These are phyloP conservation scores for Nakaseomyces bracarensis DNA, from an alignment of 1,139 yeast genomes.

Conservation along the genomic window DNA sequence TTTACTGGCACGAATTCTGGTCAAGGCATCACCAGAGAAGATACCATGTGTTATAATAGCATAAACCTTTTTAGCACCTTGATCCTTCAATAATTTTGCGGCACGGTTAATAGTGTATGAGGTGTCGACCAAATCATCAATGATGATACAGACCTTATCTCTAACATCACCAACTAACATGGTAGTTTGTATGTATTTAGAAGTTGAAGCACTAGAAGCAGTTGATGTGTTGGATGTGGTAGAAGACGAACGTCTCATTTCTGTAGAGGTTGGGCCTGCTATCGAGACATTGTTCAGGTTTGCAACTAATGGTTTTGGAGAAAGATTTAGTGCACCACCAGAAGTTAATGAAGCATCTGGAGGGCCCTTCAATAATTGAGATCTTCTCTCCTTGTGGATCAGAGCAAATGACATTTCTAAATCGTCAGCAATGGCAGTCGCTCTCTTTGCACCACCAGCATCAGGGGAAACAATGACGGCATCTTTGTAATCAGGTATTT, in stretches of 20 bases:
- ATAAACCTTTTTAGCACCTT: slow-evolving; percentile 80
- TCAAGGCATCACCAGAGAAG: slow-evolving; percentile 84
- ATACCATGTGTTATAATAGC: slow-evolving; percentile 91
- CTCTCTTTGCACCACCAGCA: slow-evolving; percentile 96
- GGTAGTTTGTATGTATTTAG: slow-evolving; percentile 37
- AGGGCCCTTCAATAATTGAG: slow-evolving; percentile 34
- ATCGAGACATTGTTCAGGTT: slow-evolving; percentile 10
- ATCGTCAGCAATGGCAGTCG: slow-evolving; percentile 87
- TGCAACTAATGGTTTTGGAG: slow-evolving; percentile 23
- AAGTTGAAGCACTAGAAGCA: slow-evolving; percentile 12
- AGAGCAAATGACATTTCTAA: slow-evolving; percentile 86
- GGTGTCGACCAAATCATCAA: slow-evolving; percentile 92
- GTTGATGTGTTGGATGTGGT: slow-evolving; percentile 4
- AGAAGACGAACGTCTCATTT: slow-evolving; percentile 8
- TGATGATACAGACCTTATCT: slow-evolving; percentile 71
- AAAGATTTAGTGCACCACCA: slow-evolving; percentile 25
- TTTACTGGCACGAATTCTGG: slow-evolving; percentile 55
- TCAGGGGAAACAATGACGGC: slow-evolving; percentile 91
- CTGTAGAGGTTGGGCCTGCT: slow-evolving; percentile 6
- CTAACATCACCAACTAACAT: slow-evolving; percentile 92
- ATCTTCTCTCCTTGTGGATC: slow-evolving; percentile 88
- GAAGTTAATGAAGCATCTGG: slow-evolving; percentile 30
- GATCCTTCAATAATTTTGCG: slow-evolving; percentile 81
- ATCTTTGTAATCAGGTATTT: slow-evolving; percentile 64
- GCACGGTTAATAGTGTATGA: slow-evolving; percentile 89